Percentiles rank a stretch among this genome's conserved stretches.
Evolutionary conservation across 371 early-diverging fungal species (phyloP).

Genomic region (Fennellomyces sp.): DNA sequence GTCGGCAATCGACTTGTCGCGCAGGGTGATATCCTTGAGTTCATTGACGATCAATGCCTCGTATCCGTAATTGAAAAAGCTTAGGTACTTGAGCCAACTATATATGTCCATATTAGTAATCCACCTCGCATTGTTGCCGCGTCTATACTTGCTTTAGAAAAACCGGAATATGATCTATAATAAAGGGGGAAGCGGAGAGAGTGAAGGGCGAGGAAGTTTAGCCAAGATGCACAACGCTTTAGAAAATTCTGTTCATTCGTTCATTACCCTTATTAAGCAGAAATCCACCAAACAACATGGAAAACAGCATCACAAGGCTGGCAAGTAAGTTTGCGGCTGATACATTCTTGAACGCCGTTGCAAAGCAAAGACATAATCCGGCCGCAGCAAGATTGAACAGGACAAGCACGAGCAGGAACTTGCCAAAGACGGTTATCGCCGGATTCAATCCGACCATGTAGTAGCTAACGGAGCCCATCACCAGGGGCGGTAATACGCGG

Average conservation of each 20-base stretch:
- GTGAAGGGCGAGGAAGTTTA: no score
- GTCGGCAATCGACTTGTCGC: slow-evolving; percentile 50
- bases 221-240: no score
- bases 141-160: slow-evolving; percentile 40
- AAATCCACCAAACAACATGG: slow-evolving; percentile 89
- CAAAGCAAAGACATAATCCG: slow-evolving; percentile 79
- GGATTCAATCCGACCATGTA: slow-evolving; percentile 81
- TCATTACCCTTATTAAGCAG: slow-evolving; percentile 76
- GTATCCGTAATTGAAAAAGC: slow-evolving; percentile 87
- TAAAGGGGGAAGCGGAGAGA: not conserved
- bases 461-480: slow-evolving; percentile 82
- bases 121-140: no score
- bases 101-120: no score
- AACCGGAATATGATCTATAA: slow-evolving; percentile 42
- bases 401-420: slow-evolving; percentile 81
- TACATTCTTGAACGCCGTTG: slow-evolving; percentile 68
- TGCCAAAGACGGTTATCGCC: slow-evolving; percentile 60
- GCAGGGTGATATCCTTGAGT: slow-evolving; percentile 46
- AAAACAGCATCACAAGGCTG: slow-evolving; percentile 80
- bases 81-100: slow-evolving; percentile 76
- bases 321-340: slow-evolving; percentile 80
- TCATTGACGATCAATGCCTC: slow-evolving; percentile 87
- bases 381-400: slow-evolving; percentile 84
- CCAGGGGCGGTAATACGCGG: slow-evolving; percentile 82
- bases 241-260: not conserved